Base-by-base conservation (phyloP, 352 stramenopile genomes). In the Phytophthora idaei region DNA sequence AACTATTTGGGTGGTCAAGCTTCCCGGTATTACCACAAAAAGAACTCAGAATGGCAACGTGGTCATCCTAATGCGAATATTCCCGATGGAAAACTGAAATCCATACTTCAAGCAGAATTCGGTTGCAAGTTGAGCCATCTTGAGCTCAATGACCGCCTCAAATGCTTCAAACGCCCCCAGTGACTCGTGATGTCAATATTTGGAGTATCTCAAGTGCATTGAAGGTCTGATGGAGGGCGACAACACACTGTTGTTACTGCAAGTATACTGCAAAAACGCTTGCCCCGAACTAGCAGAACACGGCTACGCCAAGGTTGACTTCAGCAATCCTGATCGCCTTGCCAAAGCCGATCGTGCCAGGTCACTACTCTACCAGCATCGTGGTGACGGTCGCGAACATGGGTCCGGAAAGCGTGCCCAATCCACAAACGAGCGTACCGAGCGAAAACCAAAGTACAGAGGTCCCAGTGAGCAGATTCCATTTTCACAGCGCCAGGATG, bases 201-300 rank as follows among this genome's bases (percentile, higher is more conserved):
- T 66, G 11, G 49, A 66, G 12, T 59, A 59, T 37, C 21, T 66
- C 4, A 59, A 66, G 4, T 59, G 54, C 14, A 66, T 59, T 31
- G 41, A 59, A n/a, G 50, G 57, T 5, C 48, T 65, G 0, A 58
- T 65, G 57, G 57, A 65, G 2, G 48, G 39, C 2, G 48, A 58
- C 9, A 39, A 65, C 11, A 54, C 4, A 27, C 8, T 55, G 21
- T 15, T 62, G 12, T 10, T 62, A 0, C n/a, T 62, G 25, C 44
- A 55, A 49, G 56, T 62, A 10, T 62, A 48, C 32, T 52, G 32
- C 27, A 55, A 48, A 12, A 52, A 49, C 14, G 27, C 44, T 1
- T 62, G 45, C 11, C 44, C 45, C 9, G 44, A 55, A n/a, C 12
- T 62, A 9, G 44, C 12, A 46, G 25, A 36, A 47, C 1, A 27